Evolutionary conservation across 2,329 filamentous ascomycete genomes (phyloP).

Genomic region (Trichoderma harzianum): DNA sequence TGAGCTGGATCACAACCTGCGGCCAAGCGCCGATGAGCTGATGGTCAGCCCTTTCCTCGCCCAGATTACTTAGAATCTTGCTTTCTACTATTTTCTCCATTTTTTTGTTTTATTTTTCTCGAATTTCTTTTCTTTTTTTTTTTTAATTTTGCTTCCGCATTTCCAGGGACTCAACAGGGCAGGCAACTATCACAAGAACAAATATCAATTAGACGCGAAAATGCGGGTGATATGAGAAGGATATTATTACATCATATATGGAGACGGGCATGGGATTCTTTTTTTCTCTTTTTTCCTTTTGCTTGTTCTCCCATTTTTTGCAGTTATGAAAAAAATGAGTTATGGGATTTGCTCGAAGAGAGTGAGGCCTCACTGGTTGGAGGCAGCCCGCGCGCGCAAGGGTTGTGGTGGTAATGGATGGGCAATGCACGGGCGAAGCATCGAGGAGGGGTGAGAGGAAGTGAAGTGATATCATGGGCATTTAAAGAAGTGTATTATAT

Average conservation of each 20-base stretch:
- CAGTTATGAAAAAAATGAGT: background rate
- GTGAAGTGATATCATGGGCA: constrained; percentile 1
- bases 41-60: constrained; percentile 79
- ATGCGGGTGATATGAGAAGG: background rate
- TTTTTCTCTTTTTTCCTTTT: background rate
- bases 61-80: constrained; percentile 52
- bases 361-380: constrained; percentile 2
- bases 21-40: constrained; percentile 88
- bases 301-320: background rate
- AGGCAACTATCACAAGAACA: constrained; percentile 18
- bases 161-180: constrained; percentile 17
- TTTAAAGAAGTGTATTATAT: constrained; percentile 16
- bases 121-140: background rate
- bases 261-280: background rate
- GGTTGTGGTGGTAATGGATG: constrained; percentile 8
- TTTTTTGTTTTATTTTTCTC: background rate
- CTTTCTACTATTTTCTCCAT: background rate
- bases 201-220: constrained; percentile 16
- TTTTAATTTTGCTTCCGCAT: background rate
- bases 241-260: background rate
- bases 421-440: background rate
- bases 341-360: background rate
- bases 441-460: background rate
- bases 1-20: constrained; percentile 89
- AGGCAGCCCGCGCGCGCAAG: background rate